Evolutionary conservation across 2,329 filamentous ascomycete species (phyloP), one percentile per base, ranked within the genome.

Genomic region (Verticillium tricorpus): DNA sequence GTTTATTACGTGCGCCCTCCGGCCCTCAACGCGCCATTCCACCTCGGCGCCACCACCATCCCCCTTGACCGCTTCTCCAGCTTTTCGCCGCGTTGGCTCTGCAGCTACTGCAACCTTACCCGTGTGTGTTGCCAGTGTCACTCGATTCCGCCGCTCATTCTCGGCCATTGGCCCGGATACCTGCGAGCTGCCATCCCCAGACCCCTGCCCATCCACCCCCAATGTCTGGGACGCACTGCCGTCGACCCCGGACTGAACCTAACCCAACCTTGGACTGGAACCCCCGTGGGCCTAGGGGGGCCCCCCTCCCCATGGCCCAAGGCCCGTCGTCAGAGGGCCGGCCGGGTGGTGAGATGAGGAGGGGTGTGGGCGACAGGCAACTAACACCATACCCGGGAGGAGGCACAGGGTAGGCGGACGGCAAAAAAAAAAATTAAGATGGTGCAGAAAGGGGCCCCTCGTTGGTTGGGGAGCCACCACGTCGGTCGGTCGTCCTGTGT

Each of bases 61-160:
- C 25, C 17, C n/a, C 25, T 56, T 56, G 31, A 56, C 25, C 54
- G 25, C 54, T 34, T 56, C 25, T 32, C 54, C 25, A 56, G 54
- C 54, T 56, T 56, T 56, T 56, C 54, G 17, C 28, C 54, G 6
- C 22, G 54, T 15, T 32, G 54, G 54, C 54, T 56, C 32, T 19
- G 54, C 60, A 61, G 58, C 63, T 63, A 57, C 60, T 66, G 64
- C 64, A 63, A 65, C 64, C 64, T 66, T 63, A 62, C 63, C 63
- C 61, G 63, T 55, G 56, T 40, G 45, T 56, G 25, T 25, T 39
- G 50, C 56, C 45, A 50, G 45, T 50, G 45, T n/a, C 45, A 22
- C n/a, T 50, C 45, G 45, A 50, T 50, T 50, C 19, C n/a, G 11
- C 45, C 52, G 59, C 63, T 34, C 63, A 61, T 61, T 61, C 59